phyloP scores from a whole-genome alignment of 1,284 basidiomycete genomes.

The Xerocomus amazonicus region DNA sequence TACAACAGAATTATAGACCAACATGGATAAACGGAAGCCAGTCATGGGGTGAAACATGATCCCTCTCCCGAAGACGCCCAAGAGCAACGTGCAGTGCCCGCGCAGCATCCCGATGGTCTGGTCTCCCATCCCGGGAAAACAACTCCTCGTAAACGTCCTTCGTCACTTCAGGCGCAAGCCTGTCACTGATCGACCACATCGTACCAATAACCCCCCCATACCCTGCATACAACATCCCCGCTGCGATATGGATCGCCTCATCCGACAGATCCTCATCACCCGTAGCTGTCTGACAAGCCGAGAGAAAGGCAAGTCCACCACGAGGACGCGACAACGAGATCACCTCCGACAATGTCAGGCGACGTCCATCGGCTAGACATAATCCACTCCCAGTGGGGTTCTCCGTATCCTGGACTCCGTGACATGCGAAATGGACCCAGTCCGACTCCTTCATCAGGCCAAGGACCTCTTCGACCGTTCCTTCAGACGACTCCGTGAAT shows the following conservation, averaged over 20 bases:
- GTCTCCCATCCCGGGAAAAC: background rate
- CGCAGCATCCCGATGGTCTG: background rate
- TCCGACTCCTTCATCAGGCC: constrained; percentile 3
- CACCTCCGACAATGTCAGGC: constrained; percentile 8
- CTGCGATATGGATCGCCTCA: constrained; percentile 1
- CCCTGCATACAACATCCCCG: background rate
- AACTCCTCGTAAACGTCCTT: background rate
- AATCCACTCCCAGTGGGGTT: constrained; percentile 5
- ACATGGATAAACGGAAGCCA: background rate
- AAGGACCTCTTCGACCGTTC: constrained; percentile 11
- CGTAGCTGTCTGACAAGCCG: constrained; percentile 14
- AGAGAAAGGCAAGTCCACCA: constrained; percentile 12
- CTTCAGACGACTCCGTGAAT: constrained; percentile 6
- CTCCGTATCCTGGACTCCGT: constrained; percentile 8
- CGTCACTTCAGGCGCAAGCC: background rate
- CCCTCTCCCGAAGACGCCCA: background rate
- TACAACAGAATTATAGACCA: no score
- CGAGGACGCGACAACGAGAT: constrained; percentile 8
- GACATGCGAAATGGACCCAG: constrained; percentile 14
- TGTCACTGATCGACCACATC: background rate
- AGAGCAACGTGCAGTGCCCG: background rate
- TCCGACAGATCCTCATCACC: constrained; percentile 11
- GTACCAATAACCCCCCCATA: background rate
- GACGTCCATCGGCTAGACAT: constrained; percentile 5
- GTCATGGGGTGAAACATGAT: background rate